Evolutionary conservation across 2,329 filamentous ascomycete genomes (phyloP).

Genomic region (Anisogramma anomala): DNA sequence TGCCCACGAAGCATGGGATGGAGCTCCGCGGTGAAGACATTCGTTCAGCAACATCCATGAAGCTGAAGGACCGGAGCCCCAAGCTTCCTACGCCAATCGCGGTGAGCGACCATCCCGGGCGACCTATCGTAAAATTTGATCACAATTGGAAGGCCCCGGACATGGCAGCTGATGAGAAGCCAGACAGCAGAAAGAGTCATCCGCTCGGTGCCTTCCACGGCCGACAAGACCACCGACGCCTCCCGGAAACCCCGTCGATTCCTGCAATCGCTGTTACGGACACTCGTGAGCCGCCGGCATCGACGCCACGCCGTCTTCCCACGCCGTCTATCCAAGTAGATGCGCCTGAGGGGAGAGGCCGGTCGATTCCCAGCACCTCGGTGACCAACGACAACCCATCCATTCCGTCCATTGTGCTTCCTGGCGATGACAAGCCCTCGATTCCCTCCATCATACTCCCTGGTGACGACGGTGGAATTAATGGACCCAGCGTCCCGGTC

Average conservation of each 20-base stretch:
- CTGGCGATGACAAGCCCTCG: slow-evolving; percentile 26
- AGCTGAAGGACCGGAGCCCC: slow-evolving; percentile 70
- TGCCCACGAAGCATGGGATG: slow-evolving; percentile 61
- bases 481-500: slow-evolving; percentile 25
- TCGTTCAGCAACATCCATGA: slow-evolving; percentile 80
- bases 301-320: slow-evolving; percentile 26
- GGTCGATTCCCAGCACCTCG: slow-evolving; percentile 41
- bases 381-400: slow-evolving; percentile 28
- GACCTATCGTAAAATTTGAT: slow-evolving; percentile 96
- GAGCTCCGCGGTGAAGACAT: slow-evolving; percentile 84
- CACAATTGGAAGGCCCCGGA: slow-evolving; percentile 67
- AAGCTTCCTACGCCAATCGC: slow-evolving; percentile 81
- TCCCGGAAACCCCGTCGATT: slow-evolving; percentile 28
- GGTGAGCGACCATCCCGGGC: slow-evolving; percentile 79
- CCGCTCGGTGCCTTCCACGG: slow-evolving; percentile 15
- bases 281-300: slow-evolving; percentile 28
- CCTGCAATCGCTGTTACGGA: slow-evolving; percentile 45
- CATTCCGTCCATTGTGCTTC: slow-evolving; percentile 35
- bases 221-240: slow-evolving; percentile 20
- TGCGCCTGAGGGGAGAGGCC: slow-evolving; percentile 20
- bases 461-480: slow-evolving; percentile 19
- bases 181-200: slow-evolving; percentile 27
- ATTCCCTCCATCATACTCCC: slow-evolving; percentile 32
- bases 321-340: slow-evolving; percentile 35
- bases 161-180: slow-evolving; percentile 58